phyloP scores from a whole-genome alignment of 1,284 basidiomycete genomes.

The Austropuccinia psidii region DNA sequence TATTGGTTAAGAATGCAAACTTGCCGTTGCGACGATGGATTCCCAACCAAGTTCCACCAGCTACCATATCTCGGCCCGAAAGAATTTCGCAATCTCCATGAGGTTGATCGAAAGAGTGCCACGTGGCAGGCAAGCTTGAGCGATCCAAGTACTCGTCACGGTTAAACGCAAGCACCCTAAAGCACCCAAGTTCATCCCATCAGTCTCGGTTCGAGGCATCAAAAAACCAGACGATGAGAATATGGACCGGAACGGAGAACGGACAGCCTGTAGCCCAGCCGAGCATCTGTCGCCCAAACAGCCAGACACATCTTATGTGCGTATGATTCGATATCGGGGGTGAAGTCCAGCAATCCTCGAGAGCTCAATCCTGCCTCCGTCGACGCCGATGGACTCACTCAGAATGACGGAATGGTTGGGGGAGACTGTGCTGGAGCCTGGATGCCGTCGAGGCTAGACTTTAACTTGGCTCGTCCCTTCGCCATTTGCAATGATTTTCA shows the following conservation, averaged over 20 bases:
- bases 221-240: not conserved
- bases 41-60: conserved; percentile 21
- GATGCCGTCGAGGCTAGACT: too few species aligned
- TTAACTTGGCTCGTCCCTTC: too few species aligned
- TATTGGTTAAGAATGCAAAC: conserved; percentile 16
- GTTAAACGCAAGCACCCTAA: conserved; percentile 3
- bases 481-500: too few species aligned
- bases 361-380: too few species aligned
- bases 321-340: too few species aligned
- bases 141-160: conserved; percentile 14
- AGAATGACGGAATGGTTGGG: too few species aligned
- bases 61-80: conserved; percentile 4
- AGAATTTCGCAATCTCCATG: not conserved
- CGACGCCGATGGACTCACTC: too few species aligned
- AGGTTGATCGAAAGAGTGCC: conserved; percentile 2
- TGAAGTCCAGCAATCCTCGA: too few species aligned
- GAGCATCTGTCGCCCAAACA: not conserved
- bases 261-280: conserved; percentile 13
- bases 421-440: too few species aligned
- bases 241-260: not conserved
- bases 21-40: not conserved
- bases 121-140: not conserved
- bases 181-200: not conserved
- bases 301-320: conserved; percentile 17
- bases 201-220: not conserved